These are phyloP conservation scores for Plasmodium chabaudi DNA, from an alignment of 169 alveolate species.

Conservation along the genomic window DNA sequence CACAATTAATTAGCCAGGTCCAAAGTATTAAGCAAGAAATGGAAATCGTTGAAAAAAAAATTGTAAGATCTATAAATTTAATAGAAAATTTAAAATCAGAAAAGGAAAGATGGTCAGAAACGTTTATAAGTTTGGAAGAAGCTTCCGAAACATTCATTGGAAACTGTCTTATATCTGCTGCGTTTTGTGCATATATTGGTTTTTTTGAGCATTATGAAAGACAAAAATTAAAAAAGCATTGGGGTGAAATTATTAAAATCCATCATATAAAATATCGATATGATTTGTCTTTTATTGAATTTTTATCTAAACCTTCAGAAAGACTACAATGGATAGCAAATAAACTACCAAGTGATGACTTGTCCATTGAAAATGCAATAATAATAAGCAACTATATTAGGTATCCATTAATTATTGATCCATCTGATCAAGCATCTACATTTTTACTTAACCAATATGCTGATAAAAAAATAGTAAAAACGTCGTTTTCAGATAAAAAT, in stretches of 20 bases:
- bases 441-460: conserved; percentile 87
- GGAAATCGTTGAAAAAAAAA: conserved; percentile 93
- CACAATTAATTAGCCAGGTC: conserved; percentile 93
- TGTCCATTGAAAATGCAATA: conserved; percentile 97
- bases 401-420: conserved; percentile 97
- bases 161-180: conserved; percentile 95
- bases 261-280: conserved; percentile 84
- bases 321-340: conserved; percentile 89
- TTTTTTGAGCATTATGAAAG: conserved; percentile 90
- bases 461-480: conserved; percentile 90
- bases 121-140: conserved; percentile 83
- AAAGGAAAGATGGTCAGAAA: conserved; percentile 94
- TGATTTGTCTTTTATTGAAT: conserved; percentile 94
- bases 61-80: conserved; percentile 92
- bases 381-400: conserved; percentile 92
- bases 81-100: conserved; percentile 92
- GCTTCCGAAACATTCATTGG: conserved; percentile 90
- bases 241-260: conserved; percentile 81
- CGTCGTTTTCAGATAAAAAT: conserved; percentile 89
- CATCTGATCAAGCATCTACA: conserved; percentile 92
- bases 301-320: conserved; percentile 95
- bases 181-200: conserved; percentile 95
- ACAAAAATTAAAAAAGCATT: conserved; percentile 63
- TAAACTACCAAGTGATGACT: conserved; percentile 96
- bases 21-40: conserved; percentile 94